These are phyloP conservation scores for Lichtheimia hyalospora DNA, from an alignment of 371 early-diverging fungal genomes.

Conservation along the genomic window DNA sequence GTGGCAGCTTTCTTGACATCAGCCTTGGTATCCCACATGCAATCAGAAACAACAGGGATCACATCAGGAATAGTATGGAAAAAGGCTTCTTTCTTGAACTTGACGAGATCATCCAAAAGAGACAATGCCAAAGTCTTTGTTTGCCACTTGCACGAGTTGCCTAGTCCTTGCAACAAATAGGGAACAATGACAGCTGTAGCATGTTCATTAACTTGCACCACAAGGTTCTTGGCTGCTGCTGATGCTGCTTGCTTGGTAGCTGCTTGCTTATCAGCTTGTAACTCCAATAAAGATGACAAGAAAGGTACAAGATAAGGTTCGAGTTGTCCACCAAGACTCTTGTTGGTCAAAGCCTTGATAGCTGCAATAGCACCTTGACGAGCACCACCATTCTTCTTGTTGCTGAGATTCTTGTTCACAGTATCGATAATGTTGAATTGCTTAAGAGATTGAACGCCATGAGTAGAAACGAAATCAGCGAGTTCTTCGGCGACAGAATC, in stretches of 20 bases:
- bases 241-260: slow-evolving; percentile 59
- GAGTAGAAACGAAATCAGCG: slow-evolving; percentile 45
- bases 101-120: slow-evolving; percentile 52
- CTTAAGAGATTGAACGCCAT: slow-evolving; percentile 59
- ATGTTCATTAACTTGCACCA: slow-evolving; percentile 52
- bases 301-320: slow-evolving; percentile 66
- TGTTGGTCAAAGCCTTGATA: slow-evolving; percentile 52
- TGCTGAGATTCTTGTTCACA: slow-evolving; percentile 51
- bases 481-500: slow-evolving; percentile 54
- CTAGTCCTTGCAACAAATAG: slow-evolving; percentile 54
- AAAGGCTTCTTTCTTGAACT: slow-evolving; percentile 57
- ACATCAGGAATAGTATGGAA: slow-evolving; percentile 65
- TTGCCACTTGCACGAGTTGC: slow-evolving; percentile 76
- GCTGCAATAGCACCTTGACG: slow-evolving; percentile 68
- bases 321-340: slow-evolving; percentile 41
- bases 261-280: slow-evolving; percentile 67
- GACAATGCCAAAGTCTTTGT: slow-evolving; percentile 66
- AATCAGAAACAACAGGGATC: slow-evolving; percentile 70
- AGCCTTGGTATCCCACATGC: slow-evolving; percentile 73
- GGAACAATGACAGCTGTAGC: slow-evolving; percentile 59
- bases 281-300: slow-evolving; percentile 57
- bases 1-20: slow-evolving; percentile 61
- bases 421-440: slow-evolving; percentile 53
- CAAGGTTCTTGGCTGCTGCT: slow-evolving; percentile 51
- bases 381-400: slow-evolving; percentile 66